Percentiles rank a stretch among this genome's conserved stretches.
Conservation (phyloP, 106 monocot species). For the Dioscorea dumetorum region DNA sequence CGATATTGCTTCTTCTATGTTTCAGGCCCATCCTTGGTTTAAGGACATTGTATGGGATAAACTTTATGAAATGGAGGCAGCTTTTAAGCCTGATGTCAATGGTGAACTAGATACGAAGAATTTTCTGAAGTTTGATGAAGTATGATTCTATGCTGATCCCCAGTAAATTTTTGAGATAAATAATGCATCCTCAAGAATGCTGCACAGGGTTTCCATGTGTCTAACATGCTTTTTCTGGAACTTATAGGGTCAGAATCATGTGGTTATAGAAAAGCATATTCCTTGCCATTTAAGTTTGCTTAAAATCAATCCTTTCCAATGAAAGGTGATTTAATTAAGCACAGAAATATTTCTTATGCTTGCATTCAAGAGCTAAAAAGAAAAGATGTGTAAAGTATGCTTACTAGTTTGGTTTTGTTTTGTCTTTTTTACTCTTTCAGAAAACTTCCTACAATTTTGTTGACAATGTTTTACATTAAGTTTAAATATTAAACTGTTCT, state of each 20-base stretch:
- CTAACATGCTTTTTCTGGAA: no score
- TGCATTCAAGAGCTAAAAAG: neutral
- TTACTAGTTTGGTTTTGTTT: neutral
- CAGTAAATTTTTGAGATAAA: neutral
- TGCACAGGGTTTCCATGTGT: neutral
- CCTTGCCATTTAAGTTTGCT: neutral
- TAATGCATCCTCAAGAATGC: neutral
- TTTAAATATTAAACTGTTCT: neutral
- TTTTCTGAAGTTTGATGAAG: conserved; percentile 95
- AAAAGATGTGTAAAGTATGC: neutral
- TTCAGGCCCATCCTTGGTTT: conserved; percentile 98
- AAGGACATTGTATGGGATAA: conserved; percentile 79
- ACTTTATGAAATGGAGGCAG: conserved; percentile 92
- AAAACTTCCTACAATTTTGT: neutral
- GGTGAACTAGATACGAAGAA: conserved; percentile 91
- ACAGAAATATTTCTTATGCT: neutral
- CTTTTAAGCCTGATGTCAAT: conserved; percentile 94
- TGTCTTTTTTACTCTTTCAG: no score
- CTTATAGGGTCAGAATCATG: no score
- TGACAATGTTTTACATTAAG: neutral
- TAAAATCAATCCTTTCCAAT: neutral
- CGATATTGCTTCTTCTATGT: conserved; percentile 11
- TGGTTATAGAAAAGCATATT: neutral
- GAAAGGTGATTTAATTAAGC: no score
- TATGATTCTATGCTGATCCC: conserved; percentile 16